Evolutionary conservation across 2,329 filamentous ascomycete species (phyloP).

Genomic region (Cercospora beticola): DNA sequence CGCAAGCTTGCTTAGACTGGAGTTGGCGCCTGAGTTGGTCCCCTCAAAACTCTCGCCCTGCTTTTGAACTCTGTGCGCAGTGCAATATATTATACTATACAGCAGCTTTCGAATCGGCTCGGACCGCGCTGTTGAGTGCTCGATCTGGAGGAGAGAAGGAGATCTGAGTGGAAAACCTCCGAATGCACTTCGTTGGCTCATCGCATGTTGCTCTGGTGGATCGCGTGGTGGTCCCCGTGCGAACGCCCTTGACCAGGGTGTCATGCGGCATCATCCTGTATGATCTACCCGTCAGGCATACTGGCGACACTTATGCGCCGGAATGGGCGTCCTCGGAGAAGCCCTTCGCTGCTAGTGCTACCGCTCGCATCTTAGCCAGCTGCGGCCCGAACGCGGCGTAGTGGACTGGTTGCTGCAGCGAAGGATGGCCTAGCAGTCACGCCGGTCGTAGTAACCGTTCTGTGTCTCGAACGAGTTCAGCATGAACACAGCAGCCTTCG

Average conservation of each 20-base stretch:
- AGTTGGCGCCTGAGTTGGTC: constrained; percentile 3
- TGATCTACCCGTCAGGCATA: constrained; percentile 10
- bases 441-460: constrained; percentile 16
- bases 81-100: constrained; percentile 18
- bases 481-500: constrained; percentile 27
- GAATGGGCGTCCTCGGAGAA: constrained; percentile 13
- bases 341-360: constrained; percentile 1
- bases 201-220: constrained; percentile 17
- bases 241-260: constrained; percentile 20
- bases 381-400: constrained; percentile 14
- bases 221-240: constrained; percentile 16
- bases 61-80: constrained; percentile 10
- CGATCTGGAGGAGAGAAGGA: constrained; percentile 21
- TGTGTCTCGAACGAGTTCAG: constrained; percentile 23
- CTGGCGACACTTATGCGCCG: constrained; percentile 3
- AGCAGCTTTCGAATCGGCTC: constrained; percentile 19
- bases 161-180: constrained; percentile 24
- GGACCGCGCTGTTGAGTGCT: constrained; percentile 19
- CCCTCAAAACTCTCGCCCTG: constrained; percentile 21
- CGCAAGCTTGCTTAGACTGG: constrained; percentile 19
- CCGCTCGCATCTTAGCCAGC: constrained; percentile 15
- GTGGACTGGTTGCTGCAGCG: constrained; percentile 15
- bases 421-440: constrained; percentile 17
- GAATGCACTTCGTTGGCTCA: constrained; percentile 15
- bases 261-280: constrained; percentile 17